Evolutionary conservation across 352 stramenopile species (phyloP), one percentile per base, ranked within the genome.

Genomic region (Elongisporangium prolatum): DNA sequence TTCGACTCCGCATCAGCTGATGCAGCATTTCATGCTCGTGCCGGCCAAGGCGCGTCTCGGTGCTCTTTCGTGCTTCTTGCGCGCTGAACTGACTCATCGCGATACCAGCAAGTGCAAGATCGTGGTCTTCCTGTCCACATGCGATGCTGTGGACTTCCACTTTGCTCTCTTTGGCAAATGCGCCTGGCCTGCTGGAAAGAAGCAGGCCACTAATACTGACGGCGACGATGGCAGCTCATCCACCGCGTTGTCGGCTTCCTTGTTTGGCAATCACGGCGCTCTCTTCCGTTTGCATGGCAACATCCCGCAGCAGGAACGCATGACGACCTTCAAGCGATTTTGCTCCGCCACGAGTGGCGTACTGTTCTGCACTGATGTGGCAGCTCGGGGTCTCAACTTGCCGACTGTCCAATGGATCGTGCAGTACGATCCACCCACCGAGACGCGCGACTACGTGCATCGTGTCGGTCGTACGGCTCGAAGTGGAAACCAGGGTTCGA

Each of bases 361-460:
- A 48, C 68, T 99, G 22, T 86, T 99, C 48, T 98, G 97, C 28
- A 99, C 97, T 11, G 97, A 99, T 81, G 96, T 99, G 14, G 97
- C 97, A 7, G 91, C 97, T 14, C 87, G 97, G 65, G 98, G 98
- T 51, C 79, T 99, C 16, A 98, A 99, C 75, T 96, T 99, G 74
- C 89, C 88, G 21, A 95, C 98, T 37, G 96, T 99, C 17, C 96
- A 95, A 50, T 93, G 91, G 82, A 93, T 96, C 75, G 93, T 99
- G 47, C 98, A 99, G 67, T 99, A 98, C 75, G 97, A 99, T 72
- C 89, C 98, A 37, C 96, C 98, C 14, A 98, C 91, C 34, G 98
- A 99, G 79, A 98, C 98, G 40, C 96, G 98, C 53, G 93, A 98
- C 73, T 99, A 99, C 74, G 97, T 99, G 11, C 98, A 99, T 80